phyloP scores from a whole-genome alignment of 78 protist species.

The Neovahlkampfia damariscottae region DNA sequence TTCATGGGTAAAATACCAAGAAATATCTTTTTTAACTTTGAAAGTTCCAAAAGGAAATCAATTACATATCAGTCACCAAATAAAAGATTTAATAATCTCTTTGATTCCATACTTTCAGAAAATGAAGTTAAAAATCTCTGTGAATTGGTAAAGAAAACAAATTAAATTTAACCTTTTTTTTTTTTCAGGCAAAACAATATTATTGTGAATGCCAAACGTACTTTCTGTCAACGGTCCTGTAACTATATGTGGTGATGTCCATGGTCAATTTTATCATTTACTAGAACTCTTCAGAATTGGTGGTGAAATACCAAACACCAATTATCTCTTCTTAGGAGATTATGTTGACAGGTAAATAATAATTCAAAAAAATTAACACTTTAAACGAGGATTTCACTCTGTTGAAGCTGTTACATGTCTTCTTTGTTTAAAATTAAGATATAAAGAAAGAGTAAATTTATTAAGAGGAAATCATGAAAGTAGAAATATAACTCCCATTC shows the following conservation, averaged over 20 bases:
- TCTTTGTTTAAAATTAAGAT: constrained; percentile 26
- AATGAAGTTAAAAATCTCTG: too few species aligned
- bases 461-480: constrained; percentile 52
- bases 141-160: too few species aligned
- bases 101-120: too few species aligned
- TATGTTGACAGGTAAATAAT: constrained; percentile 55
- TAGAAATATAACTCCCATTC: constrained; percentile 53
- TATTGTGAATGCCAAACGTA: too few species aligned
- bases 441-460: constrained; percentile 21
- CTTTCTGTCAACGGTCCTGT: constrained; percentile 66
- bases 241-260: constrained; percentile 91
- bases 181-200: background rate
- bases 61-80: too few species aligned
- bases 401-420: constrained; percentile 30
- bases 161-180: too few species aligned
- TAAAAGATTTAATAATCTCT: too few species aligned
- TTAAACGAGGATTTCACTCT: constrained; percentile 50
- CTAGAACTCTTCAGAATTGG: constrained; percentile 84
- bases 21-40: too few species aligned
- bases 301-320: constrained; percentile 82
- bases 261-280: constrained; percentile 80
- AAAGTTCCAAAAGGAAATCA: too few species aligned
- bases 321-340: constrained; percentile 52
- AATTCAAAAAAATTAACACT: too few species aligned
- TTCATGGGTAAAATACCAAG: too few species aligned